Conservation (phyloP, 202 grass and related monocot species). For the Setaria italica region DNA sequence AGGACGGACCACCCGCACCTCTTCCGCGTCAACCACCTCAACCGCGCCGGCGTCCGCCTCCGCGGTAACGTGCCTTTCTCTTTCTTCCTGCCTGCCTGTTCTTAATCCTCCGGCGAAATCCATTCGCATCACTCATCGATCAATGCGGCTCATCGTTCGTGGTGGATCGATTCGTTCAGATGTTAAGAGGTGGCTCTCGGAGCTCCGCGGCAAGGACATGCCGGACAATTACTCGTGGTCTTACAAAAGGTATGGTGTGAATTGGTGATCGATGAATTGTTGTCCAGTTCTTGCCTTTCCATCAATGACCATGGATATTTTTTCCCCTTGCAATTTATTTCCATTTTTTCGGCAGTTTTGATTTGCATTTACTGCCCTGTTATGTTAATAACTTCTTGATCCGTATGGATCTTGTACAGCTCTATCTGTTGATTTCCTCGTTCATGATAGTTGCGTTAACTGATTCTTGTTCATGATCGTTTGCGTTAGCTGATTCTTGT, state of each 20-base stretch:
- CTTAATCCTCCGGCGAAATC: background rate
- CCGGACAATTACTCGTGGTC: conserved; percentile 71
- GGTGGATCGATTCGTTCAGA: conserved; percentile 37
- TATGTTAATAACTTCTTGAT: background rate
- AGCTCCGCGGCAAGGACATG: conserved; percentile 73
- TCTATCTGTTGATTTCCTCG: background rate
- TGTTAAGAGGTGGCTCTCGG: conserved; percentile 79
- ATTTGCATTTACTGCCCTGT: background rate
- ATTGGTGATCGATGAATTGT: background rate
- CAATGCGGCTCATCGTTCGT: background rate
- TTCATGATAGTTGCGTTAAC: background rate
- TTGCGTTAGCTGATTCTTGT: background rate
- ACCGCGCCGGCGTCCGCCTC: conserved; percentile 64
- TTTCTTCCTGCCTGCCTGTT: background rate
- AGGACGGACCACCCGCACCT: conserved; percentile 77
- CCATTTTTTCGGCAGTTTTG: conserved; percentile 5
- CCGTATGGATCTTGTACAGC: too few relatives aligned
- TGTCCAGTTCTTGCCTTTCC: background rate
- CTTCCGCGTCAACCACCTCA: conserved; percentile 64
- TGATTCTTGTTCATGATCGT: background rate
- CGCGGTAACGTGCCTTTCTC: conserved; percentile 45
- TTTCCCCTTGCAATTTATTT: background rate
- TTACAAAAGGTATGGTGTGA: conserved; percentile 55
- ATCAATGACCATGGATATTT: background rate
- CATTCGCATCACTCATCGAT: background rate